Base-by-base conservation (phyloP, 2,329 filamentous ascomycete species). In the Paecilomyces niveus region DNA sequence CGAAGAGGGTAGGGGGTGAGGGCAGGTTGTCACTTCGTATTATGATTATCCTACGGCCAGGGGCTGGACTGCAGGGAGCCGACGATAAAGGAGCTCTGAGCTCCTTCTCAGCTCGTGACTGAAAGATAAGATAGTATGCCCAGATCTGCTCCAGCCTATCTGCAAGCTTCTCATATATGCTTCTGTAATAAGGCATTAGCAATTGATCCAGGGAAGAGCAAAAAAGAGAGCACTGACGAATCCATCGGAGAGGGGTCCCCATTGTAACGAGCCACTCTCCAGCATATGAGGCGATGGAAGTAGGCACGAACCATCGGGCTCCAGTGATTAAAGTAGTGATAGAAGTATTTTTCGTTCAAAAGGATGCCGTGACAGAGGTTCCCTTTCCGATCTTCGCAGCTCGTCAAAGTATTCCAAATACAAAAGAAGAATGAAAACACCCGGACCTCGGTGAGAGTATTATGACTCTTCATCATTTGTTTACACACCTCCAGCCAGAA, bases 241-340 rank as follows among this genome's bases (percentile, higher is more conserved):
- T 94, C 89, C 49, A 84, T 72, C 29, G 85, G 81, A 52, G 84
- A 83, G 22, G 84, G 79, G 53, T 82, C 83, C 15, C 87, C 90
- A 56, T 86, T 84, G 67, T 89, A 89, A 62, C 92, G 83, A 63
- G 89, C 93, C 54, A 97, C 79, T 60, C 92, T 85, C 92, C 92
- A 97, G 74, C 91, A 96, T 22, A 96, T 75, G 54, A 97, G 77
- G 53, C 92, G 89, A 83, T 96, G 94, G 70, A 88, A 97, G 72
- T 96, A 97, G 13, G 91, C 89, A 61, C 92, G 85, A 22, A 96
- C 90, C 92, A 96, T 96, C 0, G 92, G 91, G 68, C 90, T 96
- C 92, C 92, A 96, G 68, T 96, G 91, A 68, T 89, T 93, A 76
- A 96, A 97, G 61, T 91, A 86, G 61, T 84, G 85, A 68, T 89